Base-by-base conservation (phyloP, 202 grass and related monocot genomes). In the Musa balbisiana region DNA sequence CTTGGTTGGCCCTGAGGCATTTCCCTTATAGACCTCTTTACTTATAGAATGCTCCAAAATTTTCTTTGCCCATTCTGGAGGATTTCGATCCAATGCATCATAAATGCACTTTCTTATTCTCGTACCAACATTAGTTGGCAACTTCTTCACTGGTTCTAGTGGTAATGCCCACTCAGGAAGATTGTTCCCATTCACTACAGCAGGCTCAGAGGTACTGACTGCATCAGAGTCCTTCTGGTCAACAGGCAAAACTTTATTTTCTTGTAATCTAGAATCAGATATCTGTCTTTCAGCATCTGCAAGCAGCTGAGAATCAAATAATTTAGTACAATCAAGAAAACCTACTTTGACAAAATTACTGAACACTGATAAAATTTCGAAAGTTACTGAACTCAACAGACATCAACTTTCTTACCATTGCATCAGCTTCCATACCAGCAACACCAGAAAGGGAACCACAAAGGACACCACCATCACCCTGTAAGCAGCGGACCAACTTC, bases 1-100 rank as follows among this genome's bases (percentile, higher is more conserved):
- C 91, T 98, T 98, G 25, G 95, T 98, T 27, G 91, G 95, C 75
- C 95, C 95, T 72, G 95, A 98, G 64, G 95, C 95, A 86, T 98
- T 98, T 56, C 95, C 95, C 85, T 94, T 94, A 66, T 98, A 98
- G 73, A 98, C 88, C 73, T 89, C 88, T 86, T 94, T 98, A 85
- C 95, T 98, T 70, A 98, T 94, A 51, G 95, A 93, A 82, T 90
- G 91, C 77, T 98, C 91, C 85, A 98, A 83, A 87, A 85, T 87
- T 84, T 88, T 83, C 75, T 76, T 87, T 84, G 95, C 95, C 95
- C 95, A 98, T 80, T 98, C 95, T 81, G 91, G 95, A 59, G 95
- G 95, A 68, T 92, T 88, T 80, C 53, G 86, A 10, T 92, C 91
- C 74, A 98, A 83, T 65, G 91, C 81, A 84, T 92, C 87, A 79